Evolutionary conservation across 805 yeast species (phyloP), one percentile per base, ranked within the genome.

Genomic region (Ogataea nonfermentans): DNA sequence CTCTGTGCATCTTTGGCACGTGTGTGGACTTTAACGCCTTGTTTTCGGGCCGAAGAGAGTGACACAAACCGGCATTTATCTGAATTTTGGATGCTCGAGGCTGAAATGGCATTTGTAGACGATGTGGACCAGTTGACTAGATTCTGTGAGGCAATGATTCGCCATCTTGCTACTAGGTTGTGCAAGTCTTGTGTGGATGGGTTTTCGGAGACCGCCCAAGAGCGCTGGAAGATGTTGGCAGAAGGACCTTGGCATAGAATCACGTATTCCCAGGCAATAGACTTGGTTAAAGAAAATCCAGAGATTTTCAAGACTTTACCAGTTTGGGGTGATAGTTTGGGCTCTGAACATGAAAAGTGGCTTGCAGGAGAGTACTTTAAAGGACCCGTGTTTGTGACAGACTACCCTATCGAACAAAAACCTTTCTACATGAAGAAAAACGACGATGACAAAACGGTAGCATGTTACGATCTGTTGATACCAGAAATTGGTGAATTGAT

Each of bases 21-120:
- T 33, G 97, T 84, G 1, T 93, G 95, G 93, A 79, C 95, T 0
- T 56, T 91, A 16, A 71, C 89, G 0, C 99, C 99, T 2, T 87
- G 96, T 42, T 93, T 93, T 59, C 70, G 99, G 47, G 98, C 99
- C 0, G 99, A 93, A 56, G 75, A 75, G 35, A 84, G 95, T 41
- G 90, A 88, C 56, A 93, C 99, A 0, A 85, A 80, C 53, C 72
- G 99, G 36, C 99, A 93, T 60, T 63, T 93, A 43, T 76, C 91
- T 43, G 99, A 93, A 61, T 93, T 93, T 61, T 93, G 97, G 97
- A 90, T 93, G 97, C 63, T 93, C 2, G 99, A 93, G 61, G 95
- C 89, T 0, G 99, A 93, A 58, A 62, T 88, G 14, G 79, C 87
- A 7, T 85, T 84, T 59, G 63, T 84, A 2, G 68, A 70, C 4